Evolutionary conservation across 2,329 filamentous ascomycete genomes (phyloP), one percentile per base, ranked within the genome.

Genomic region (Aspergillus oerlinghausenensis): DNA sequence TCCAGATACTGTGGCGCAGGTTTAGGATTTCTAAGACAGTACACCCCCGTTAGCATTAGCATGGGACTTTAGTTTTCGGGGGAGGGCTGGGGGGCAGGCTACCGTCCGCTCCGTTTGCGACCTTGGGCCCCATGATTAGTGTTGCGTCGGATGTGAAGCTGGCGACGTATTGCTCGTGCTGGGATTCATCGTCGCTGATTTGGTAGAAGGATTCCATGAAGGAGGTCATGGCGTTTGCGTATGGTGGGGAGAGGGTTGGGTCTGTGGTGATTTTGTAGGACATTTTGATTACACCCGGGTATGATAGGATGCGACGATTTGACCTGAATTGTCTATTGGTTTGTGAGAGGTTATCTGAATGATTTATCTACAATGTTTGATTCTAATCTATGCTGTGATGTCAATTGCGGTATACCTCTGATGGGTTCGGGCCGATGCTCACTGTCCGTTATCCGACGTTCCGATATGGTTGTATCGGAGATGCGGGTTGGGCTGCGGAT

Each of bases 151-250:
- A 50, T 0, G 71, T 73, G 60, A 75, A 75, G 53, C 58, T 66
- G 17, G 61, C 53, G 21, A 70, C 68, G 56, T 75, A 75, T 57
- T 69, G 62, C 17, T 72, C 70, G 52, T 75, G 73, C 25, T 60
- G 43, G 40, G 65, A 61, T 45, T 74, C 72, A 14, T 64, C 67
- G 59, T 74, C 72, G 61, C 71, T 74, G 49, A 62, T 70, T 42
- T 60, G 55, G 63, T 74, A 74, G 66, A 74, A 74, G 57, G 67
- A 64, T 55, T 71, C 63, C 61, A 75, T 62, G 57, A 74, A 74
- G 48, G 65, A 58, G 55, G 69, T 57, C 49, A 73, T 61, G 35
- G 62, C 62, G 26, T 59, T 49, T 26, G 59, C 64, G 51, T 58
- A 66, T 25, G 64, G 52, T 3, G 70, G 68, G 51, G 66, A 62